Evolutionary conservation across 305 asterid species (phyloP).

Genomic region (Solanum hybrid): DNA sequence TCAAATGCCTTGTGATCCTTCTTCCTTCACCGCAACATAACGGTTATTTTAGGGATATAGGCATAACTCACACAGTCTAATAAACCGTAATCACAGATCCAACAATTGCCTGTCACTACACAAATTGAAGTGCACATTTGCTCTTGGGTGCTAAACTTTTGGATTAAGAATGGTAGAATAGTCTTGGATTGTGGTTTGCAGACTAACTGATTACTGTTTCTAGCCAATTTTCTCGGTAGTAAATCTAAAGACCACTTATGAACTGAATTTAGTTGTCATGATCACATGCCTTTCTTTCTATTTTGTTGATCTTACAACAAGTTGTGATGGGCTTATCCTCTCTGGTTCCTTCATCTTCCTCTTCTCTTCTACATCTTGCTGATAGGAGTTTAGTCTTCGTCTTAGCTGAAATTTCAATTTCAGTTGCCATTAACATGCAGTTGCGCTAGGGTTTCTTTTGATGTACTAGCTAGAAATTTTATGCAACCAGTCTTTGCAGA

Average conservation of each 20-base stretch:
- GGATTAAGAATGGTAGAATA: not conserved
- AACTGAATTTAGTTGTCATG: not conserved
- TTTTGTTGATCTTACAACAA: not conserved
- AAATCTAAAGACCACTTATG: not conserved
- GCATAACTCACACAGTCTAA: not conserved
- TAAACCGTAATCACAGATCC: not conserved
- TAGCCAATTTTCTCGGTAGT: not conserved
- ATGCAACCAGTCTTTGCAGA: not conserved
- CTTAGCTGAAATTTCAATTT: not conserved
- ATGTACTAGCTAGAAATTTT: not conserved
- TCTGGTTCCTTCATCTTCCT: not conserved
- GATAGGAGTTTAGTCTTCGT: not conserved
- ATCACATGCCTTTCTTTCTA: not conserved
- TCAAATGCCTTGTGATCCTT: not conserved
- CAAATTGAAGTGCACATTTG: not conserved
- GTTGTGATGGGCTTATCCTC: not conserved
- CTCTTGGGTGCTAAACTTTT: not conserved
- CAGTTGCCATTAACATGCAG: not conserved
- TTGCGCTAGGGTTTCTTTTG: not conserved
- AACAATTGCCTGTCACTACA: not conserved
- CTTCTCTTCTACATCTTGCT: not conserved
- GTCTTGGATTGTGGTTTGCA: not conserved
- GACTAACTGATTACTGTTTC: not conserved
- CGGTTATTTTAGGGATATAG: not conserved
- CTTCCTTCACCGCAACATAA: not conserved